Base-by-base conservation (phyloP, 345 rosid species). In the Rhizophora mangle region DNA sequence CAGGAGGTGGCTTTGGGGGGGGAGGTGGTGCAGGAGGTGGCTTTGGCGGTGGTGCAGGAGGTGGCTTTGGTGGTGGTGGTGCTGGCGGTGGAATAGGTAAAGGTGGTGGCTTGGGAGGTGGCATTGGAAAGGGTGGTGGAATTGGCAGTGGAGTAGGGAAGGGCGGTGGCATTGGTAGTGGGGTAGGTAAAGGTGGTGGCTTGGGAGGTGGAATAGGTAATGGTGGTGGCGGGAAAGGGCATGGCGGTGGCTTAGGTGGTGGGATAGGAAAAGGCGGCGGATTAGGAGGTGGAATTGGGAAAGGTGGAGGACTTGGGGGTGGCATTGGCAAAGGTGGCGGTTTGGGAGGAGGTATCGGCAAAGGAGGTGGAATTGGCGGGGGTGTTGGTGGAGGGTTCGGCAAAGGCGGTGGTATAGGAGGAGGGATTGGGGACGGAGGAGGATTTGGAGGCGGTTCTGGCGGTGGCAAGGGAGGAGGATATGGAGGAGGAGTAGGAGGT, bases 291-390 rank as follows among this genome's bases (percentile, higher is more conserved):
- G 77, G 73, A 0, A 22, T 18, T 27, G 76, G 83, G 0, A 47
- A 60, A 0, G 84, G 81, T 0, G 77, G 69, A 0, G 83, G 80
- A 0, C 2, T 47, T 0, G 79, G 82, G 3, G 81, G 79, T 2
- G 66, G 76, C 0, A 53, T 22, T 31, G 76, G 76, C 0, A 34
- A 34, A 1, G 72, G 75, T 8, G 77, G 70, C 15, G 83, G 81
- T 0, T 0, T 53, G 0, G 84, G 83, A 18, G 80, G 80, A 0
- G 85, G 83, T 0, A 22, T 60, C 0, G 89, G 82, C 0, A 52
- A 77, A 64, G 61, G 86, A 0, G 65, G 58, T 24, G 87, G 81
- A 0, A 58, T 55, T 2, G 85, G 81, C 0, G 79, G 82, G 0
- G 82, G 79, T 0, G 0, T 24, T 43, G 86, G 78, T 0, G 78